Evolutionary conservation across 75 land plant species (phyloP), one percentile per base, ranked within the genome.

Genomic region (Selaginella tamariscina): DNA sequence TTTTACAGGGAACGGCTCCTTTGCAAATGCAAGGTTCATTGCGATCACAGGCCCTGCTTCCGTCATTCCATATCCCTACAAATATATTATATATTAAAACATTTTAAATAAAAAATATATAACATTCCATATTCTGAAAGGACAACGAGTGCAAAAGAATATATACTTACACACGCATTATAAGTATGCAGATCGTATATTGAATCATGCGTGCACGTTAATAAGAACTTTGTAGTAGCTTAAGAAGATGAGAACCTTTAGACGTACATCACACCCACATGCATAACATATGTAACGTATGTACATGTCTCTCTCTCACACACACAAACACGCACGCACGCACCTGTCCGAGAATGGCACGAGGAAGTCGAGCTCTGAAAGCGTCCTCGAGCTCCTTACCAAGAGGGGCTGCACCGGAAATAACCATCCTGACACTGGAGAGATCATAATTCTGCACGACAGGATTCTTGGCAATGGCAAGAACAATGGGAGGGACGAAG

Each of bases 341-440:
- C n/a, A 88, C 91, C 91, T 88, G 91, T 26, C 85, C 88, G 69
- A 85, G 76, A 1, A 64, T 74, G 31, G 86, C 88, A 1, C 76
- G 75, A n/a, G 88, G 84, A 0, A 88, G 56, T 73, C 78, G 79
- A 1, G 74, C 77, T 22, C 73, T 31, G 24, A 88, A 72, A 26
- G 80, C 62, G 57, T 85, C 86, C 64, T 88, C 83, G 23, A 85
- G 78, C 62, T 88, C 88, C 79, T 81, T 83, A 24, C 92, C 89
- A 71, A 88, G 80, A 2, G 91, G 86, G 13, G 91, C 91, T 0
- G 79, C 91, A 0, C 91, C 91, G 24, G 86, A 88, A 81, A 85
- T 71, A 24, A 88, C 72, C 54, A 60, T 74, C 23, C 92, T 59
- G 0, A 85, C 56, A 27, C 83, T 81, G 27, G 92, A 88, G 0